Base-by-base conservation (phyloP, 2,329 filamentous ascomycete species). In the Stagonosporopsis chrysanthemi region DNA sequence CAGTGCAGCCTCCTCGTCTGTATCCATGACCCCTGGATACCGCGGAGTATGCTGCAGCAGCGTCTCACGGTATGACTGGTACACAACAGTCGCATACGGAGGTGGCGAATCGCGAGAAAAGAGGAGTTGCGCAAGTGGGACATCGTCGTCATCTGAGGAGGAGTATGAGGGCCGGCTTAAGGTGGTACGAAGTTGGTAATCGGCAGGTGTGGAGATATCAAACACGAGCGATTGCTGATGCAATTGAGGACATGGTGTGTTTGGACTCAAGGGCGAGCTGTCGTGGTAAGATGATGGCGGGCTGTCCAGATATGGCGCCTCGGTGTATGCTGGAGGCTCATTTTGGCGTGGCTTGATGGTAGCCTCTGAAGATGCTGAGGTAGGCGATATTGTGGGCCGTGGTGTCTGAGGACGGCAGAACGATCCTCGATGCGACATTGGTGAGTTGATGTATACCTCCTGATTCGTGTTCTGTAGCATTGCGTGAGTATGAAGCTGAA, bases 81-180 rank as follows among this genome's bases (percentile, higher is more conserved):
- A 55, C 11, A 71, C 63, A 8, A 58, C 62, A 11, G 61, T 38
- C 5, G 61, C 48, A 40, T 70, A 70, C 14, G 65, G 54, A 3
- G 68, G 68, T 6, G 68, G 68, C 9, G 63, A 65, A 36, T 70
- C 68, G 33, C 58, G 56, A 6, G 68, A 50, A 19, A 61, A 64
- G 14, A 62, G 56, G 4, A 68, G 58, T 15, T 67, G 60, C 15
- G 65, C 65, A 24, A 69, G 68, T 7, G 66, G 66, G 4, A 68
- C 66, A 35, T 69, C 58, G 24, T 58, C 53, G 3, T 45, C 41
- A 7, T 28, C 29, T 43, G 39, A 4, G 14, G 53, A 38, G 19
- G 52, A 50, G 43, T 28, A 41, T 11, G 23, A 46, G 1, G 33
- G 33, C 33, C 38, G 47, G 23, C 7, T 36, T 19, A 29, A 31